These are phyloP conservation scores for Aureobasidium lini DNA, from an alignment of 2,329 filamentous ascomycete genomes.

Conservation along the genomic window DNA sequence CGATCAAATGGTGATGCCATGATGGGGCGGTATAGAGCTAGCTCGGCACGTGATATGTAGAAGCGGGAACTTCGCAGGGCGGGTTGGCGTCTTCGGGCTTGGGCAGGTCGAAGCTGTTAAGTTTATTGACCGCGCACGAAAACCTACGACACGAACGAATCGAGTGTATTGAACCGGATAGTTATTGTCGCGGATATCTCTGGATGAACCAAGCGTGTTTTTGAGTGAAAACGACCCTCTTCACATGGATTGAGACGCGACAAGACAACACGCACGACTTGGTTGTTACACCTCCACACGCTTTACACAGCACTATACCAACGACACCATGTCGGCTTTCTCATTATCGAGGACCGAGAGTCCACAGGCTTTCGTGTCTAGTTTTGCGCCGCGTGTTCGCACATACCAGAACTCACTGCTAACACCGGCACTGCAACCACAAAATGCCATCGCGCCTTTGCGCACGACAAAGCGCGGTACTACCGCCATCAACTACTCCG, in stretches of 20 bases:
- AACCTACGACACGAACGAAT: background rate
- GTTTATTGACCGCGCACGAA: background rate
- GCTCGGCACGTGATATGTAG: background rate
- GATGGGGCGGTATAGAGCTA: background rate
- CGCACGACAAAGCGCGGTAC: constrained; percentile 97
- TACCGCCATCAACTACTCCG: constrained; percentile 93
- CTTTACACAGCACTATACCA: background rate
- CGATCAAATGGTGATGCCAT: background rate
- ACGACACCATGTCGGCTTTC: constrained; percentile 29
- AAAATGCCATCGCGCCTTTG: constrained; percentile 53
- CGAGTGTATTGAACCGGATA: background rate
- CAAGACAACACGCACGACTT: background rate
- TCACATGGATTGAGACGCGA: constrained; percentile 10
- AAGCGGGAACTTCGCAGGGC: background rate
- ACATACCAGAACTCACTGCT: constrained; percentile 88
- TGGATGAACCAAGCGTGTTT: background rate
- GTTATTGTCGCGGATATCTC: background rate
- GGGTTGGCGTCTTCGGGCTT: background rate
- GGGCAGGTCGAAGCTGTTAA: constrained; percentile 1
- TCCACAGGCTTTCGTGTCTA: constrained; percentile 83
- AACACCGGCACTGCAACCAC: constrained; percentile 66
- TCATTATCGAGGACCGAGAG: constrained; percentile 36
- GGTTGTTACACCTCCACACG: constrained; percentile 8
- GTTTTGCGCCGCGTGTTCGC: constrained; percentile 84
- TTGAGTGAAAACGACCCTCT: background rate